Conservation (phyloP, 768 basidiomycete species). For the Lepiota venenata region DNA sequence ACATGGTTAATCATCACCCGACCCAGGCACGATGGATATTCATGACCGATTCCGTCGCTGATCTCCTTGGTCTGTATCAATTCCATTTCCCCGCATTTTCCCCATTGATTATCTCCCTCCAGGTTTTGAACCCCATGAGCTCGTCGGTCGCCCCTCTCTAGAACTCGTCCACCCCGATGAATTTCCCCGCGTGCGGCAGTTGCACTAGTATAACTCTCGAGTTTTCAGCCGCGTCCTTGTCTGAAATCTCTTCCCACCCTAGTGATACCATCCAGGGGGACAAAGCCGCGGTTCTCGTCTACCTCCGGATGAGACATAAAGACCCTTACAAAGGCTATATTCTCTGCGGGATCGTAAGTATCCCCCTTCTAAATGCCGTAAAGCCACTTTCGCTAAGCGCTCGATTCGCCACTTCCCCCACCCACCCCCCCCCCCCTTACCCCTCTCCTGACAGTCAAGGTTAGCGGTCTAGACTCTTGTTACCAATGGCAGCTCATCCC, state of each 20-base stretch:
- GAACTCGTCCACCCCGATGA: slow-evolving; percentile 84
- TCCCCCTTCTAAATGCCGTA: slow-evolving; percentile 2
- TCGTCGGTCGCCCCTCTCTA: slow-evolving; percentile 65
- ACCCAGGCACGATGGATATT: slow-evolving; percentile 63
- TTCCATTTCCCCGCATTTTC: neutral
- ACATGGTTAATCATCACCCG: neutral
- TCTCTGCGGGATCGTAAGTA: slow-evolving; percentile 68
- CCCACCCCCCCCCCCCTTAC: neutral
- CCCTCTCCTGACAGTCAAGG: slow-evolving; percentile 16
- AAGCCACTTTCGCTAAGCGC: slow-evolving; percentile 6
- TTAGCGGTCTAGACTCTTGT: slow-evolving; percentile 13
- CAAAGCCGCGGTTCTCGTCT: slow-evolving; percentile 76
- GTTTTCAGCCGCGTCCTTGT: neutral
- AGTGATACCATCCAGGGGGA: slow-evolving; percentile 77
- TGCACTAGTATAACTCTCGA: slow-evolving; percentile 58
- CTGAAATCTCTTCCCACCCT: slow-evolving; percentile 3
- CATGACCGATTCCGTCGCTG: slow-evolving; percentile 61
- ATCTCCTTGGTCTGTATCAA: slow-evolving; percentile 50
- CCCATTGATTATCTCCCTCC: slow-evolving; percentile 7
- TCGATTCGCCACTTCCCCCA: neutral
- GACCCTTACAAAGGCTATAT: slow-evolving; percentile 75
- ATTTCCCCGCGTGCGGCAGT: slow-evolving; percentile 55
- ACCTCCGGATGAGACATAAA: slow-evolving; percentile 78
- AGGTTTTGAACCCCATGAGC: slow-evolving; percentile 76
- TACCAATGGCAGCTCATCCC: neutral